Percentiles rank a stretch among this genome's conserved stretches.
These are phyloP conservation scores for Monosporozyma aquatica DNA, from an alignment of 805 yeast species.

Conservation along the genomic window DNA sequence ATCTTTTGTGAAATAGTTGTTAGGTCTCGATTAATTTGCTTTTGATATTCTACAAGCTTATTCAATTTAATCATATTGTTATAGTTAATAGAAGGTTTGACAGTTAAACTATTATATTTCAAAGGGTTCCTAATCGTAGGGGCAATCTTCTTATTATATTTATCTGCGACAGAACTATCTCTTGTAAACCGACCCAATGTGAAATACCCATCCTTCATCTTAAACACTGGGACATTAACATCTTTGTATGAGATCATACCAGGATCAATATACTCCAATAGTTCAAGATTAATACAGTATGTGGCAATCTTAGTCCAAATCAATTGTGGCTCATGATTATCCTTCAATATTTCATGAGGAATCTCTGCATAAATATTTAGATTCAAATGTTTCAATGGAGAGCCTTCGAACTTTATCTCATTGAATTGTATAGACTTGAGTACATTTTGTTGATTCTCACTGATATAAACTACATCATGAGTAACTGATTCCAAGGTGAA, in stretches of 20 bases:
- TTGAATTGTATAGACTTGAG: conserved; percentile 17
- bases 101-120: background rate
- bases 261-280: conserved; percentile 9
- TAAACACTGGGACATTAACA: conserved; percentile 18
- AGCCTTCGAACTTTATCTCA: conserved; percentile 16
- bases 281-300: conserved; percentile 15
- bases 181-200: too few species aligned
- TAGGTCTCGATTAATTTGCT: conserved; percentile 18
- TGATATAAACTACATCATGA: conserved; percentile 17
- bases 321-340: conserved; percentile 3
- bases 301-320: conserved; percentile 13
- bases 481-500: conserved; percentile 15
- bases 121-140: too few species aligned
- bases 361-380: conserved; percentile 17
- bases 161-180: too few species aligned
- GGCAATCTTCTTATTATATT: too few species aligned
- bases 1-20: conserved; percentile 9
- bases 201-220: conserved; percentile 21
- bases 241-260: conserved; percentile 5
- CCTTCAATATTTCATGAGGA: conserved; percentile 9
- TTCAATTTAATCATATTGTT: conserved; percentile 23
- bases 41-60: conserved; percentile 22
- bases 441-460: conserved; percentile 21
- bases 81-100: conserved; percentile 19
- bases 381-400: conserved; percentile 10